Conservation (phyloP, 257 asterid species). For the Oldenlandia corymbosa region DNA sequence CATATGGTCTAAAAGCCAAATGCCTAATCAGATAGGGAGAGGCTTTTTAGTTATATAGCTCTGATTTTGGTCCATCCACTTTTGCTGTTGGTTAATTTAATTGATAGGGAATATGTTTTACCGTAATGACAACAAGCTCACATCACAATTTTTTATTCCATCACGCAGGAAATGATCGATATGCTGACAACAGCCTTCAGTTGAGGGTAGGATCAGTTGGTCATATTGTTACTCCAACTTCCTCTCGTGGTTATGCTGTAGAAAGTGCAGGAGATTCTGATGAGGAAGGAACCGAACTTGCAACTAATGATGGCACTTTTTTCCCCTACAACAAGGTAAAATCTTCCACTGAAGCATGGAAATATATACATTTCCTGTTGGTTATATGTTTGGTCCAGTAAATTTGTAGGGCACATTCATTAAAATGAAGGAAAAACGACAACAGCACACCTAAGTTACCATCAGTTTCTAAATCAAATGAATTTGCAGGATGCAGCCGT, state of each 20-base stretch:
- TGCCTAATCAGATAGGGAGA: neutral
- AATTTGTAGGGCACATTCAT: neutral
- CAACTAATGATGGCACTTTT: conserved; percentile 30
- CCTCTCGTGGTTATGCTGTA: conserved; percentile 49
- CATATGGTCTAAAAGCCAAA: neutral
- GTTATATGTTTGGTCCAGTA: neutral
- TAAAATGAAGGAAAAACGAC: neutral
- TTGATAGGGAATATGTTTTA: neutral
- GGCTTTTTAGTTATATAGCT: neutral
- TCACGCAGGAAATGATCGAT: conserved; percentile 39
- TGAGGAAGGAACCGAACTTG: conserved; percentile 51
- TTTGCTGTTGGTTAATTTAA: neutral
- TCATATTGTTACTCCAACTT: conserved; percentile 57
- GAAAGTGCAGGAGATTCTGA: conserved; percentile 66
- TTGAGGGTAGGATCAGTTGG: conserved; percentile 58
- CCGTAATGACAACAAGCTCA: neutral
- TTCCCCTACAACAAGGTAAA: conserved; percentile 47
- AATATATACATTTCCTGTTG: too few relatives aligned
- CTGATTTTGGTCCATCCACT: neutral
- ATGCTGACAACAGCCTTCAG: conserved; percentile 31
- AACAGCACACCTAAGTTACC: neutral
- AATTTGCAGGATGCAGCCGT: conserved; percentile 40
- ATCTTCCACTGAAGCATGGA: neutral
- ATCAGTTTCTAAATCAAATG: conserved; percentile 14
- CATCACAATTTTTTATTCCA: conserved; percentile 14